Evolutionary conservation across 2,329 filamentous ascomycete genomes (phyloP), one percentile per base, ranked within the genome.

Genomic region (Cladosporium oxysporum): DNA sequence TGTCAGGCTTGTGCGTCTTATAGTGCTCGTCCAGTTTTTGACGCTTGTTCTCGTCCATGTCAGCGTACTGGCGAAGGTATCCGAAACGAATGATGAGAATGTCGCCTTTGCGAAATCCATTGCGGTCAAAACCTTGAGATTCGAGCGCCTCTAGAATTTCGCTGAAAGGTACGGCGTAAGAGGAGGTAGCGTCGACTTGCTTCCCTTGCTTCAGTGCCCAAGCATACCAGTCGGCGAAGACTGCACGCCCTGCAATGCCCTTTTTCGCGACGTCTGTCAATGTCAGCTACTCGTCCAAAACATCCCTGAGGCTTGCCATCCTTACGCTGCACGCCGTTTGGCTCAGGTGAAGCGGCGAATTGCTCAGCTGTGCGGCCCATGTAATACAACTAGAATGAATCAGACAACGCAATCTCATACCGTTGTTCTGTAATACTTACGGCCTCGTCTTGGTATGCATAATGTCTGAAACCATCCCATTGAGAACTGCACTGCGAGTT

Each of bases 391-490:
- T 53, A n/a, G 6, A 18, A 28, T 11, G 8, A 1, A n/a, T 53
- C 16, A 53, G 18, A 44, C 7, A 44, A 18, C 37, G 3, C 0
- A 1, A 18, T 44, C 18, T n/a, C 37, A n/a, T 3, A n/a, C n/a
- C 37, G 35, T 44, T 18, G 1, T 7, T 53, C 14, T 10, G 16
- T 29, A 29, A 11, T 4, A 53, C 50, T 16, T n/a, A 53, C 50
- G n/a, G 69, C 60, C 69, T 83, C 82, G 57, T 80, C 78, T 71
- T 83, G 81, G 67, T 84, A 84, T 18, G 72, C 83, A 65, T 81
- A 85, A 69, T 85, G 83, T 14, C 84, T 78, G 29, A 86, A 75
- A 0, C 84, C 84, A 69, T 87, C 85, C 84, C 84, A 76, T 65
- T 76, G 74, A 8, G 58, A 55, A 35, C 67, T 73, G 23, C 66